These are phyloP conservation scores for Sporothrix dimorphospora DNA, from an alignment of 2,329 filamentous ascomycete genomes.

Conservation along the genomic window DNA sequence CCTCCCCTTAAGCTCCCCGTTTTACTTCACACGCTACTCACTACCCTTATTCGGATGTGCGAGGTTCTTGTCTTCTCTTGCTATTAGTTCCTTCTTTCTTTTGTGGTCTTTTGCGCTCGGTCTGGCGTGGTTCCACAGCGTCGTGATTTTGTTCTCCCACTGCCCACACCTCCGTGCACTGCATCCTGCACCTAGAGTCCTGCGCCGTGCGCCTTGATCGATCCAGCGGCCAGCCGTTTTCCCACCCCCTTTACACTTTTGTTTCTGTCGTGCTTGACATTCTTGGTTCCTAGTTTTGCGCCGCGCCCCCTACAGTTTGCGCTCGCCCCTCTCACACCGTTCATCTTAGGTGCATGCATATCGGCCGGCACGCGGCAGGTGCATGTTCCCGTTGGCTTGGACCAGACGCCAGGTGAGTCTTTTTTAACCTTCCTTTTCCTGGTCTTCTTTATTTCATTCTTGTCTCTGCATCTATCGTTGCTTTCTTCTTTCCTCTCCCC, in stretches of 20 bases:
- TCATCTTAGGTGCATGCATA: constrained; percentile 14
- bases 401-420: constrained; percentile 1
- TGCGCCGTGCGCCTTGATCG: not conserved
- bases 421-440: not conserved
- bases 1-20: not conserved
- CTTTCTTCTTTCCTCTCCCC: constrained; percentile 1
- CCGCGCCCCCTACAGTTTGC: not conserved
- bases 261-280: not conserved
- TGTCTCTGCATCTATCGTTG: not conserved
- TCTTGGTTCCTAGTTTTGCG: not conserved
- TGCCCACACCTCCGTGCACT: constrained; percentile 13
- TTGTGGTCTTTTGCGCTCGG: not conserved
- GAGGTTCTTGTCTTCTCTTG: not conserved
- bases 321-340: not conserved
- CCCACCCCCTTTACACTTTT: not conserved
- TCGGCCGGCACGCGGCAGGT: constrained; percentile 13
- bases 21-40: not conserved
- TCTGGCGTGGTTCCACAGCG: not conserved
- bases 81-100: not conserved
- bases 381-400: constrained; percentile 19
- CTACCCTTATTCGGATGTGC: too few species aligned
- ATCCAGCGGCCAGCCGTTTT: not conserved
- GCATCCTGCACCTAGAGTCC: not conserved
- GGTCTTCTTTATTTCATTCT: not conserved
- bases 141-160: not conserved